These are phyloP conservation scores for Kluyveromyces sp. DNA, from an alignment of 1,139 yeast genomes.

Conservation along the genomic window DNA sequence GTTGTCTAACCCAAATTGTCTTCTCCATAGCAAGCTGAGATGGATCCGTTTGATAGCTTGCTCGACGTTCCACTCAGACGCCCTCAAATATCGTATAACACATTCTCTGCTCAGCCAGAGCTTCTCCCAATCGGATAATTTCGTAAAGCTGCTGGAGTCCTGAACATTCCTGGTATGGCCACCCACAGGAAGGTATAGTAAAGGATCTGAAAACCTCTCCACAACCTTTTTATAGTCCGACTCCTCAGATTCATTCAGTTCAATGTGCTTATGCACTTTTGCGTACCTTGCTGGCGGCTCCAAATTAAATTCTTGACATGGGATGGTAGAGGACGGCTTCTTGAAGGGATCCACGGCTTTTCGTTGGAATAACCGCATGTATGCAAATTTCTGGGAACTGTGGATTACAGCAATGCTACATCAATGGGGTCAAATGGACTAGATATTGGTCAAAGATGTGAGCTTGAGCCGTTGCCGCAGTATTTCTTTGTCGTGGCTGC, in stretches of 20 bases:
- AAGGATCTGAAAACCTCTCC: slow-evolving; percentile 47
- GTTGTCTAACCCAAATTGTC: slow-evolving; percentile 72
- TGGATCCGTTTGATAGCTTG: slow-evolving; percentile 68
- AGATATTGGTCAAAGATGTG: too few relatives aligned
- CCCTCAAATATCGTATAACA: slow-evolving; percentile 75
- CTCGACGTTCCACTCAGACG: slow-evolving; percentile 75
- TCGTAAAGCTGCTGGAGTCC: slow-evolving; percentile 16
- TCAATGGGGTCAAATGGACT: too few relatives aligned
- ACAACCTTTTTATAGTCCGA: slow-evolving; percentile 51
- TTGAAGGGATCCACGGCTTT: slow-evolving; percentile 16
- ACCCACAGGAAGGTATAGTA: slow-evolving; percentile 25
- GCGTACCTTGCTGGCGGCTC: slow-evolving; percentile 23
- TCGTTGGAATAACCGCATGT: slow-evolving; percentile 29
- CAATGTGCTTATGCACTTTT: slow-evolving; percentile 16
- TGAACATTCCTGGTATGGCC: slow-evolving; percentile 27
- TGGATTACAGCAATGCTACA: too few relatives aligned
- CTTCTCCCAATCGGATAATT: slow-evolving; percentile 52
- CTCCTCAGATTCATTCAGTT: slow-evolving; percentile 48
- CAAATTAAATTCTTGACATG: slow-evolving; percentile 18
- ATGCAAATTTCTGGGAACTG: not conserved
- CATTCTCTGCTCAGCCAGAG: slow-evolving; percentile 91
- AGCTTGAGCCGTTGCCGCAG: too few relatives aligned
- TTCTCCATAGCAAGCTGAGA: slow-evolving; percentile 77
- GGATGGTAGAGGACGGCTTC: slow-evolving; percentile 17
- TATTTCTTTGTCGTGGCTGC: too few relatives aligned